Evolutionary conservation across 2,329 filamentous ascomycete genomes (phyloP), one percentile per base, ranked within the genome.

Genomic region (Cytospora leucostoma): DNA sequence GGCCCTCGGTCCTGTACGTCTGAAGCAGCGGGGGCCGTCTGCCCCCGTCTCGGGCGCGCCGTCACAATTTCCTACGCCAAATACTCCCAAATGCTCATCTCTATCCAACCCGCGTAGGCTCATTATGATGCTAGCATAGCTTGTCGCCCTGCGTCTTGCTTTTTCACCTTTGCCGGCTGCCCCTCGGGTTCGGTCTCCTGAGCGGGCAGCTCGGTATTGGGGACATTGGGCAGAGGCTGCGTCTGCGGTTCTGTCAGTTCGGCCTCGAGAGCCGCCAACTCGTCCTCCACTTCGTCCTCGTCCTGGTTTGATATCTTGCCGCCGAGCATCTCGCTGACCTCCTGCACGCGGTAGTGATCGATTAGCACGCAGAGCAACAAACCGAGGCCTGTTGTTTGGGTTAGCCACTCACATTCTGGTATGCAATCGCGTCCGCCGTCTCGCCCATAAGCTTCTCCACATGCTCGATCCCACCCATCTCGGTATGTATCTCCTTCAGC

Each of bases 271-370:
- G 88, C 89, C 61, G 91, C 92, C 59, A 99, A 81, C 78, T 99
- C 95, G 72, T 97, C 93, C 74, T 99, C 95, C 38, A 99, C 95
- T 72, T 97, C 95, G 72, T 98, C 94, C 76, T 99, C 95, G 76
- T 99, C 95, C 71, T 96, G 90, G 72, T 93, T 95, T 15, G 93
- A 92, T 80, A 99, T 93, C 70, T 89, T 87, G 13, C 91, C 91
- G 38, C 89, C 91, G 3, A 99, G 85, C 84, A 97, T 91, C 56
- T 96, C 92, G 77, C 89, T 95, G 70, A 99, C 85, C 80, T 99
- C 94, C 91, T 96, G 71, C 68, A 68, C 2, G 58, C 40, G 19
- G 37, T 54, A 61, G n/a, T 60, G 54, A 15, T 38, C 51, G 32
- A 33, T 62, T 19, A 57, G 56, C 50, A 59, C 47, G 47, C 55